Base-by-base conservation (phyloP, 345 rosid species). In the Stellera chamaejasme region DNA sequence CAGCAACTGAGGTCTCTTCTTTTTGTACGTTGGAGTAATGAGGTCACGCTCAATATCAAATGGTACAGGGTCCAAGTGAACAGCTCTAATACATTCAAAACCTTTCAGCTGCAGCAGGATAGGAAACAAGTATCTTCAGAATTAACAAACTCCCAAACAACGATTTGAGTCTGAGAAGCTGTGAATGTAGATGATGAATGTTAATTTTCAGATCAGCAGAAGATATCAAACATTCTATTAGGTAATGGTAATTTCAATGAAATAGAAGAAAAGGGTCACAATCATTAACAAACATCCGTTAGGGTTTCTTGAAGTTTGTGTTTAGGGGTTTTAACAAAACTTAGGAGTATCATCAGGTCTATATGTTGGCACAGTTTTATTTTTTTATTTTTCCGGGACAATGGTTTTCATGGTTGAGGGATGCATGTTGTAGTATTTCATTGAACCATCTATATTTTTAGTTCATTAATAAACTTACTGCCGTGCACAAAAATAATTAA, bases 21-120 rank as follows among this genome's bases (percentile, higher is more conserved):
- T 94, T 84, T 94, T 90, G 55, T 77, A 94, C 8, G 97, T 87
- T 39, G 99, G 99, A 50, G 99, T 90, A 15, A 90, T 82, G 27
- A 90, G 88, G 61, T 90, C 93, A 3, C 89, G 88, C 12, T 87
- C 96, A 71, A 87, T 79, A 68, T 90, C 96, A 10, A 94, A 94
- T 52, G 97, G 88, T 44, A 68, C 82, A 3, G 95, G 85, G 44
- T 90, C 99, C 28, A 90, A 79, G 55, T 94, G 88, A 50, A 90
- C 79, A 28, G 73, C 95, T 71, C 67, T 94, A 58, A 94, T 68
- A 48, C 79, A 61, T 81, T 94, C 97, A 65, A 90, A 94, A 43
- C 99, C 97, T 69, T 83, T 94, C 58, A 94, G 65, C 99, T 90
- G 87, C 58, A 63, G 39, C 27, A 56, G 6, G 4, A 25, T 23